phyloP scores from a whole-genome alignment of 2,329 filamentous ascomycete genomes.

The Ascochyta koolunga region DNA sequence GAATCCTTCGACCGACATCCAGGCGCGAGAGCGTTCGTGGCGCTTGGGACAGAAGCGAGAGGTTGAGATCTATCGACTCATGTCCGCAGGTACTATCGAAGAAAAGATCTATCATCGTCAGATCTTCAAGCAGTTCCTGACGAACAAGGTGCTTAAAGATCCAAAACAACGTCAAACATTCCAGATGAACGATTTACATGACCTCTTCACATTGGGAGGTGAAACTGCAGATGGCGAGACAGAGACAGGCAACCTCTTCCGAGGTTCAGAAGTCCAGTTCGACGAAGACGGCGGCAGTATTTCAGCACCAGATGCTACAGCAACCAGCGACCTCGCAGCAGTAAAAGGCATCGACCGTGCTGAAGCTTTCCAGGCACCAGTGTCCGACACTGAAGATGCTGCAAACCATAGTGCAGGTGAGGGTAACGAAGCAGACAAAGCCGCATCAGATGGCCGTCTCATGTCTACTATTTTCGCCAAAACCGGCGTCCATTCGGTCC shows the following conservation, averaged over 20 bases:
- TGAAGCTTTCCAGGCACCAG: slow-evolving; percentile 50
- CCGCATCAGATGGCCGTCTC: slow-evolving; percentile 64
- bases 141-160: slow-evolving; percentile 93
- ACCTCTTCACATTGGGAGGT: slow-evolving; percentile 81
- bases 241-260: slow-evolving; percentile 85
- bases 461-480: slow-evolving; percentile 89
- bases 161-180: slow-evolving; percentile 93
- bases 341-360: slow-evolving; percentile 53
- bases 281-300: slow-evolving; percentile 34
- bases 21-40: slow-evolving; percentile 95
- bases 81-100: slow-evolving; percentile 97
- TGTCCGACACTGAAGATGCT: slow-evolving; percentile 32
- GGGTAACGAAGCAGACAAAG: slow-evolving; percentile 22
- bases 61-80: slow-evolving; percentile 95
- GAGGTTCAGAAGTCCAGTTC: slow-evolving; percentile 80
- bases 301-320: slow-evolving; percentile 29
- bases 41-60: slow-evolving; percentile 92
- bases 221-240: slow-evolving; percentile 69
- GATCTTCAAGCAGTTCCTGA: slow-evolving; percentile 97
- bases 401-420: slow-evolving; percentile 18
- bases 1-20: slow-evolving; percentile 96
- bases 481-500: slow-evolving; percentile 84
- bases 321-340: slow-evolving; percentile 36
- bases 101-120: slow-evolving; percentile 99
- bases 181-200: slow-evolving; percentile 86